Evolutionary conservation across 2,329 filamentous ascomycete species (phyloP).

Genomic region (Xylaria sp.): DNA sequence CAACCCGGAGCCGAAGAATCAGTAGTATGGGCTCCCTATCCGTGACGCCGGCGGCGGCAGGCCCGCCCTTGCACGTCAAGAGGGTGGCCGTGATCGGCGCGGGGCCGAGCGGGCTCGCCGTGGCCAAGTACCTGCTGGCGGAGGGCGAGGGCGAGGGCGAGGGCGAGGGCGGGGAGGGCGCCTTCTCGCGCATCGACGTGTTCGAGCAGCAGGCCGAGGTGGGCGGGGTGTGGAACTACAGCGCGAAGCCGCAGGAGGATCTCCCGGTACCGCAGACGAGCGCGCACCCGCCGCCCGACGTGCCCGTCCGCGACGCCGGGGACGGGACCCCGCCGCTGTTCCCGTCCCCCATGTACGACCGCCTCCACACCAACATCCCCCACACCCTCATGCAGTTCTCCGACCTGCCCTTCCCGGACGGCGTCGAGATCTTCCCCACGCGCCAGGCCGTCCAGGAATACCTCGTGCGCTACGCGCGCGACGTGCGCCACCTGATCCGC

Average conservation of each 20-base stretch:
- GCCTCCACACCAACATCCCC: slow-evolving; percentile 85
- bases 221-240: slow-evolving; percentile 89
- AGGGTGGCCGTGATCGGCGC: slow-evolving; percentile 80
- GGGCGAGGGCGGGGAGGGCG: no score
- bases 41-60: slow-evolving; percentile 1
- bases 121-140: slow-evolving; percentile 78
- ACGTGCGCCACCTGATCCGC: slow-evolving; percentile 66
- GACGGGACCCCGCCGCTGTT: slow-evolving; percentile 58
- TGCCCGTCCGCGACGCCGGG: slow-evolving; percentile 4
- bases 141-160: no score
- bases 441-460: slow-evolving; percentile 74
- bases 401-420: slow-evolving; percentile 65
- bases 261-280: slow-evolving; percentile 70
- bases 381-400: slow-evolving; percentile 79
- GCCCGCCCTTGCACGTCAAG: slow-evolving; percentile 51
- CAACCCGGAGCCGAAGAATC: neutral
- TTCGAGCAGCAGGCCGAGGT: slow-evolving; percentile 79
- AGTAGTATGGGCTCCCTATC: slow-evolving; percentile 24
- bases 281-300: slow-evolving; percentile 44
- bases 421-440: slow-evolving; percentile 73
- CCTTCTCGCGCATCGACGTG: slow-evolving; percentile 70
- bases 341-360: slow-evolving; percentile 81
- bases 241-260: slow-evolving; percentile 48
- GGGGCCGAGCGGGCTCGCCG: slow-evolving; percentile 76
- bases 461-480: slow-evolving; percentile 69